A percentile compares a stretch with the other conserved stretches of the same genome.
phyloP scores from a whole-genome alignment of 208 protist species.

The Acanthamoeba divionensis region DNA sequence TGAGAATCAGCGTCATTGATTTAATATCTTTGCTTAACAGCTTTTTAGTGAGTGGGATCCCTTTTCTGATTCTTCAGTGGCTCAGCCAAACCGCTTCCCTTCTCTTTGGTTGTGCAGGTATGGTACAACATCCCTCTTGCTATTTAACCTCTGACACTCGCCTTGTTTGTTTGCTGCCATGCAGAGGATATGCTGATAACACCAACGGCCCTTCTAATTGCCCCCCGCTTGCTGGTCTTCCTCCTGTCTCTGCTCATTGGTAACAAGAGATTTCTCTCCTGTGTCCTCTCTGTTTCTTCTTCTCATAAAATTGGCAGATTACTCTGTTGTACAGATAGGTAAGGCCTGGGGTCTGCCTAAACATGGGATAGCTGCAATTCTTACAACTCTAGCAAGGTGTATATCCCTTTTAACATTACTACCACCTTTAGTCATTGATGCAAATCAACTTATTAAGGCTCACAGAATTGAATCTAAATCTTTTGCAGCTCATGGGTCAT shows the following conservation, averaged over 20 bases:
- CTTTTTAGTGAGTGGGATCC: slow-evolving; percentile 10
- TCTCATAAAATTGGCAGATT: background rate
- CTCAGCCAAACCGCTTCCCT: background rate
- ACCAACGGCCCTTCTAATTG: background rate
- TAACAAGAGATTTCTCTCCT: background rate
- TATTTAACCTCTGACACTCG: no score
- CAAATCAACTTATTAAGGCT: background rate
- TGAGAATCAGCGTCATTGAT: background rate
- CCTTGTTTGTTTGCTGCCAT: no score
- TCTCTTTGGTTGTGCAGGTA: background rate
- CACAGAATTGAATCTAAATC: background rate
- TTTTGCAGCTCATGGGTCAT: slow-evolving; percentile 36
- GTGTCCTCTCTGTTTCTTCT: background rate
- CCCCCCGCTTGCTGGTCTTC: background rate
- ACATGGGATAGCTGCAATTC: background rate
- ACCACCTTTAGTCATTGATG: background rate
- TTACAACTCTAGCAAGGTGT: background rate
- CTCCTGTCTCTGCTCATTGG: slow-evolving; percentile 8
- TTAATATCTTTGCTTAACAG: background rate
- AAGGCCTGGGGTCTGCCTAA: background rate
- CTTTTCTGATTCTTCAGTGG: background rate
- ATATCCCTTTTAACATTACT: background rate
- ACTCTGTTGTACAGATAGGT: background rate
- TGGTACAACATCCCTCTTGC: no score
- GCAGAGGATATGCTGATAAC: background rate